Conservation (phyloP, 192 early-diverging fungal species). For the Podila clonocystis region DNA sequence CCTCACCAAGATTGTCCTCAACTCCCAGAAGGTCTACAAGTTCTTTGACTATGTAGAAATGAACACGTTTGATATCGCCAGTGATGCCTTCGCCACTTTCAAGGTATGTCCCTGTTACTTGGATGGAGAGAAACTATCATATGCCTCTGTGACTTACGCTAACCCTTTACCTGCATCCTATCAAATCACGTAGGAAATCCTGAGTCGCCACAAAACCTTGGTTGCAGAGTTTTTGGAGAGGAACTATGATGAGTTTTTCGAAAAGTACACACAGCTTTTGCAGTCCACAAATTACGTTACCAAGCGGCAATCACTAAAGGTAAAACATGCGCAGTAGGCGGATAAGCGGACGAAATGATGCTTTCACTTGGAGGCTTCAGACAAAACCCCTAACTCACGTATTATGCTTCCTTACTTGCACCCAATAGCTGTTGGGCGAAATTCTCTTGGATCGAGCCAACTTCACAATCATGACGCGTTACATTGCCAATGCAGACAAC, state of each 20-base stretch:
- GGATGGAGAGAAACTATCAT: not conserved
- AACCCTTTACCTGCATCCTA: not conserved
- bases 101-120: slow-evolving; percentile 63
- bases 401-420: not conserved
- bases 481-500: slow-evolving; percentile 92
- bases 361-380: not conserved
- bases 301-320: slow-evolving; percentile 97
- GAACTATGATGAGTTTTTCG: slow-evolving; percentile 94
- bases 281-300: slow-evolving; percentile 97
- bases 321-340: slow-evolving; percentile 33
- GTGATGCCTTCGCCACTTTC: slow-evolving; percentile 98
- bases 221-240: slow-evolving; percentile 89
- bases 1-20: slow-evolving; percentile 86
- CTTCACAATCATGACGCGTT: slow-evolving; percentile 94
- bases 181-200: slow-evolving; percentile 71
- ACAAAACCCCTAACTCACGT: not conserved
- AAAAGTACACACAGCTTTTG: slow-evolving; percentile 84
- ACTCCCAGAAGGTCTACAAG: slow-evolving; percentile 89
- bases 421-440: slow-evolving; percentile 88
- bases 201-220: slow-evolving; percentile 94
- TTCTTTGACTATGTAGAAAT: slow-evolving; percentile 98
- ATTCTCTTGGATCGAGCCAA: slow-evolving; percentile 96
- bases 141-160: not conserved
- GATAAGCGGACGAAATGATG: not conserved
- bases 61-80: slow-evolving; percentile 97